These are phyloP conservation scores for Rostrohypoxylon terebratum DNA, from an alignment of 495 filamentous ascomycete genomes.

Conservation along the genomic window DNA sequence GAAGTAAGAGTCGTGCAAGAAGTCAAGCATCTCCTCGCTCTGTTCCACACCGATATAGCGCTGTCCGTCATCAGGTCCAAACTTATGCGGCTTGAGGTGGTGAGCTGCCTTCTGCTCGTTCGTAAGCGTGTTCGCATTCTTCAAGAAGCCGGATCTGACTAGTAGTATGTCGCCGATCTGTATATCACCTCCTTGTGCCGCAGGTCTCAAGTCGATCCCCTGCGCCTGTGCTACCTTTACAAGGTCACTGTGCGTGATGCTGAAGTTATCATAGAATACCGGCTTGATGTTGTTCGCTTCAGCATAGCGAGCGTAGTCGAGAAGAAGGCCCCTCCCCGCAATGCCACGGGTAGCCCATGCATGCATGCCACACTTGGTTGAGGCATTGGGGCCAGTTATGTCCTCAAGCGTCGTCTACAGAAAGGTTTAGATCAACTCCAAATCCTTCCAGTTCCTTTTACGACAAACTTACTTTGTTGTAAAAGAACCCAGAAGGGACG, in stretches of 20 bases:
- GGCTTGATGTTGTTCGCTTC: slow-evolving; percentile 58
- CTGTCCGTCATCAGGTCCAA: slow-evolving; percentile 57
- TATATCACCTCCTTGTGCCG: slow-evolving; percentile 71
- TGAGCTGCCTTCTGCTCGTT: slow-evolving; percentile 54
- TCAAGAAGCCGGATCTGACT: slow-evolving; percentile 70
- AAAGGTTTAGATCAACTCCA: neutral
- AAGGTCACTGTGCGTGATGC: slow-evolving; percentile 66
- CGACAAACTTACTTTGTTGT: slow-evolving; percentile 59
- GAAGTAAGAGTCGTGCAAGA: slow-evolving; percentile 76
- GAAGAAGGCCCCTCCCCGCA: slow-evolving; percentile 63
- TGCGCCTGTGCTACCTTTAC: slow-evolving; percentile 29
- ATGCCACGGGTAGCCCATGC: slow-evolving; percentile 53
- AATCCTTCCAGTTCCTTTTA: neutral
- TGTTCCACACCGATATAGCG: slow-evolving; percentile 69
- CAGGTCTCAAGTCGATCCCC: slow-evolving; percentile 55
- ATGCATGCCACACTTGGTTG: slow-evolving; percentile 46
- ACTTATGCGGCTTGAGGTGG: slow-evolving; percentile 40
- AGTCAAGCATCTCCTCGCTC: slow-evolving; percentile 68
- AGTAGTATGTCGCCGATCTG: slow-evolving; percentile 71
- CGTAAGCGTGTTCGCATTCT: slow-evolving; percentile 56
- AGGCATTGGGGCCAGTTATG: slow-evolving; percentile 37
- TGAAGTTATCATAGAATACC: slow-evolving; percentile 56
- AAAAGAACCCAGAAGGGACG: slow-evolving; percentile 57
- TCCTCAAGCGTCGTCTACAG: slow-evolving; percentile 62
- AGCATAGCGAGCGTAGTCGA: slow-evolving; percentile 53